phyloP scores from a whole-genome alignment of 2,329 filamentous ascomycete genomes.

The Curvularia hawaiiensis region DNA sequence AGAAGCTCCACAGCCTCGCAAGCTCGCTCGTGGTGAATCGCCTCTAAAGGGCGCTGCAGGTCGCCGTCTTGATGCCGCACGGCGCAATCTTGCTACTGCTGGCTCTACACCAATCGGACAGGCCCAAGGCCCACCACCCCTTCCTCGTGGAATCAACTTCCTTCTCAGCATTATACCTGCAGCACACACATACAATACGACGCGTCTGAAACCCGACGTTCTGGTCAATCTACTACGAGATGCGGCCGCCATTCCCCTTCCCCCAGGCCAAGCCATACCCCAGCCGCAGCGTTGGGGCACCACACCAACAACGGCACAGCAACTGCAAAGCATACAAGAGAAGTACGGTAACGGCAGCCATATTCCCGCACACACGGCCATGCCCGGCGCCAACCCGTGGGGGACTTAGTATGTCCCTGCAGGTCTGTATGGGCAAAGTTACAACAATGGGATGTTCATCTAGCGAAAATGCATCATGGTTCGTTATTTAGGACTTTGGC shows the following conservation, averaged over 20 bases:
- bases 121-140: constrained; percentile 59
- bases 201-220: constrained; percentile 70
- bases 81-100: constrained; percentile 49
- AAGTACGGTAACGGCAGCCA: constrained; percentile 32
- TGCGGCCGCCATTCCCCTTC: constrained; percentile 26
- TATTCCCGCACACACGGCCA: constrained; percentile 10
- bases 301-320: constrained; percentile 34
- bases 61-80: constrained; percentile 79
- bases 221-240: constrained; percentile 76
- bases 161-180: constrained; percentile 74
- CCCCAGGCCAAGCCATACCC: constrained; percentile 14
- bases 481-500: neutral
- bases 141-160: constrained; percentile 67
- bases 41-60: constrained; percentile 91
- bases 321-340: constrained; percentile 39
- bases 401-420: constrained; percentile 3
- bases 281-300: constrained; percentile 34
- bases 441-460: neutral
- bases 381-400: constrained; percentile 14
- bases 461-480: no score
- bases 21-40: constrained; percentile 86
- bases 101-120: constrained; percentile 35
- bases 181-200: constrained; percentile 72
- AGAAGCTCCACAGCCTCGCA: constrained; percentile 77
- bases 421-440: neutral